A percentile compares a stretch with the other conserved stretches of the same genome.
phyloP scores from a whole-genome alignment of 768 basidiomycete genomes.

The Phlebiopsis flavidoalba region DNA sequence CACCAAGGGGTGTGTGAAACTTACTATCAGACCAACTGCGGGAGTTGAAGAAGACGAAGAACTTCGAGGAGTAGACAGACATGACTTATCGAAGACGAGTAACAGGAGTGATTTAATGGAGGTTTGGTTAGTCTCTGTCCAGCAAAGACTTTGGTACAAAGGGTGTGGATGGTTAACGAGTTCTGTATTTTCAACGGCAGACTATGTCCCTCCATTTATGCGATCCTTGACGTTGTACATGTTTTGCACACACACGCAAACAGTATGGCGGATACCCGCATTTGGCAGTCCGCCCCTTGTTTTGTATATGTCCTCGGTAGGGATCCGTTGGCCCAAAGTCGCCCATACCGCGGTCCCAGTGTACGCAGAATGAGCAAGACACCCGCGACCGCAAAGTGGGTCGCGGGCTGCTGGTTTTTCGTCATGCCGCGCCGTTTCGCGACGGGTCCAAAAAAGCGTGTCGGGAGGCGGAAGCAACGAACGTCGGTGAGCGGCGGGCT shows the following conservation, averaged over 20 bases:
- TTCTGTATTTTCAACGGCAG: not conserved
- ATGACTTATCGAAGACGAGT: not conserved
- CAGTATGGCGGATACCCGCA: no score
- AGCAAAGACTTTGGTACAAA: conserved; percentile 1
- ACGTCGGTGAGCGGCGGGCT: not conserved
- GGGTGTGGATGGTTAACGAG: not conserved
- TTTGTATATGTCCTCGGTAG: no score
- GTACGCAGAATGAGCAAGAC: not conserved
- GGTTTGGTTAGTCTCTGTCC: not conserved
- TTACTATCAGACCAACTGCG: not conserved
- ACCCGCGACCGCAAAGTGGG: not conserved
- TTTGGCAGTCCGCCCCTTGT: no score
- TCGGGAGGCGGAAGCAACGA: not conserved
- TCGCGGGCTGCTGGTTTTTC: not conserved
- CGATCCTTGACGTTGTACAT: not conserved
- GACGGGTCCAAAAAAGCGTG: not conserved
- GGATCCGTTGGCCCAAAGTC: no score
- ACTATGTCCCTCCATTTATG: not conserved
- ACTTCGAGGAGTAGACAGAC: not conserved
- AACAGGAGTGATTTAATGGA: not conserved
- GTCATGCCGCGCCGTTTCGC: not conserved
- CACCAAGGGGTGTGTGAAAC: not conserved
- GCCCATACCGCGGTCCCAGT: no score
- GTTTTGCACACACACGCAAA: not conserved
- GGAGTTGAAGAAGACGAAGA: not conserved